phyloP scores from a whole-genome alignment of 352 stramenopile species.

The Globisporangium cederbergense region DNA sequence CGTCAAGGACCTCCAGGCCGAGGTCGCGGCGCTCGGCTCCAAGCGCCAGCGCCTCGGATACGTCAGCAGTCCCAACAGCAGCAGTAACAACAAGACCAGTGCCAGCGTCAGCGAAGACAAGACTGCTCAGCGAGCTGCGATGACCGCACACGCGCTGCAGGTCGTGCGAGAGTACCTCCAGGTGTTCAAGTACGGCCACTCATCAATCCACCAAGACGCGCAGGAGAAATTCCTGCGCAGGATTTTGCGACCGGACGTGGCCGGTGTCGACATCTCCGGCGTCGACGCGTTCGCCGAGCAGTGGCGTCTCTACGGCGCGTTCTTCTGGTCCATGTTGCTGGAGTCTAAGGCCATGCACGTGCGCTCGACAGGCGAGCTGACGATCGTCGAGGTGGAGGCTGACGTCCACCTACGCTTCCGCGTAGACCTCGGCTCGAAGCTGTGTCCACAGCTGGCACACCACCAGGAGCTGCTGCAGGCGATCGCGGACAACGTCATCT shows the following conservation, averaged over 20 bases:
- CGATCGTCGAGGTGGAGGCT: constrained; percentile 15
- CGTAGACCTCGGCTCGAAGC: constrained; percentile 9
- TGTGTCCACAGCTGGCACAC: constrained; percentile 13
- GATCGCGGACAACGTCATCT: constrained; percentile 16
- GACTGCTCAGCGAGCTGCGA: not conserved
- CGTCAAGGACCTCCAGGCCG: constrained; percentile 13
- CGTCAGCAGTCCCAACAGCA: not conserved
- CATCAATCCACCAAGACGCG: constrained; percentile 11
- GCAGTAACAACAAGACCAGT: not conserved
- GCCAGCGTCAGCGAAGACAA: not conserved
- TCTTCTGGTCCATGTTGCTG: constrained; percentile 19
- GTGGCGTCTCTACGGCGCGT: constrained; percentile 15
- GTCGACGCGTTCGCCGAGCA: constrained; percentile 13
- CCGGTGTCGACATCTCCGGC: constrained; percentile 9
- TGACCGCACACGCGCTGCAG: constrained; percentile 1
- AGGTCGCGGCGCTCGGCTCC: constrained; percentile 5
- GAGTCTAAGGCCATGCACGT: constrained; percentile 11
- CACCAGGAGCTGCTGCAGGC: constrained; percentile 14
- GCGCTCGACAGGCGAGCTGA: constrained; percentile 9
- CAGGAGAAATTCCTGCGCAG: constrained; percentile 14
- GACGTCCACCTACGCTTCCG: constrained; percentile 15
- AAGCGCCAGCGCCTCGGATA: constrained; percentile 13
- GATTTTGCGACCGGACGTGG: constrained; percentile 3
- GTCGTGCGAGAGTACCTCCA: constrained; percentile 18
- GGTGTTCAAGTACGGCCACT: constrained; percentile 19